Base-by-base conservation (phyloP, 805 yeast genomes). In the Metschnikowia reukaufii region DNA sequence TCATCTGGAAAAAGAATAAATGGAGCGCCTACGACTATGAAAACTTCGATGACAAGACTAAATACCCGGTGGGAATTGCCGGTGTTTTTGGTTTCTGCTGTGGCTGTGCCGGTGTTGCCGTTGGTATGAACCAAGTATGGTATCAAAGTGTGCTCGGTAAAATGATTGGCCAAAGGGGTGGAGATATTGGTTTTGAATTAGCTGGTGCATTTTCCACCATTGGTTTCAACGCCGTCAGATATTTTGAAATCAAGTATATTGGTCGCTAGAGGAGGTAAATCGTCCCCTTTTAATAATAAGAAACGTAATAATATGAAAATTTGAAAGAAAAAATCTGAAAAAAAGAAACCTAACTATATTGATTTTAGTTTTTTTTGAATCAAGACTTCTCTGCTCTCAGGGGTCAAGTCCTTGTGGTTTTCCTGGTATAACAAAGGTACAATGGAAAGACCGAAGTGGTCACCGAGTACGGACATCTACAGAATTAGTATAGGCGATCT, bases 71-170 rank as follows among this genome's bases (percentile, higher is more conserved):
- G 34, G 97, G 97, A 46, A 57, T 67, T 42, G 95, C 97, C 1
- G 96, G 96, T 52, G 66, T 80, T n/a, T 66, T 82, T 56, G 96
- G 87, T 2, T 83, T 90, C 73, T 77, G 87, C 65, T 80, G 84
- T 55, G 97, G 96, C 64, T 84, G 77, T 39, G 91, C 85, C 25
- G 97, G 96, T 66, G 88, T 83, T 32, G 96, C 82, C 9, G 47
- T 88, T 40, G 97, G 97, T 56, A 89, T 91, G 96, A 73, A 76
- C 62, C 96, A 89, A 72, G 78, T 78, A 4, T 91, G 96, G 88
- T 91, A 84, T 73, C 64, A 64, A n/a, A 96, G 97, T 59, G 84
- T 79, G 37, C 59, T 88, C 56, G 90, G 82, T 34, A 63, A 60
- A 30, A 53, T 67, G 53, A 83, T 87, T 60, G 94, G 92, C 54